Evolutionary conservation across 2,329 filamentous ascomycete genomes (phyloP).

Genomic region (Endoconidiophora polonica): DNA sequence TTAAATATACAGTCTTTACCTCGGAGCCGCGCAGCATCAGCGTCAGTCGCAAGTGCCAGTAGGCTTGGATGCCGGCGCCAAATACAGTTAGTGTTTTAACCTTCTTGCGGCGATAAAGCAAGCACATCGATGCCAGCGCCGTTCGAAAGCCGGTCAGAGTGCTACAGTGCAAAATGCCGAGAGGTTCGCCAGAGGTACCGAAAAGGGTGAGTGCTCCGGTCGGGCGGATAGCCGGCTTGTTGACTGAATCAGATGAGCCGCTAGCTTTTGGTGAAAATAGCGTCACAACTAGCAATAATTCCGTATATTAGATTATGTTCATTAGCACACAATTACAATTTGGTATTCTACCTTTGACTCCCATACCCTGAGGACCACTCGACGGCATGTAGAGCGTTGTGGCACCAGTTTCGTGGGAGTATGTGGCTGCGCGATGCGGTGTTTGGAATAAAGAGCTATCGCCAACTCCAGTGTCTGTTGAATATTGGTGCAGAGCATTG

Average conservation of each 20-base stretch:
- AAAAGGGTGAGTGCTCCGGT: constrained; percentile 57
- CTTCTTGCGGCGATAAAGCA: constrained; percentile 46
- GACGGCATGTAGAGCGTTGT: constrained; percentile 64
- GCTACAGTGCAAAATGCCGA: constrained; percentile 55
- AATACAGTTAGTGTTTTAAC: constrained; percentile 71
- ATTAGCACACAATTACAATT: not conserved
- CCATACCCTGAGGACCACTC: constrained; percentile 43
- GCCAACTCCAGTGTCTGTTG: constrained; percentile 32
- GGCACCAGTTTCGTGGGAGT: constrained; percentile 30
- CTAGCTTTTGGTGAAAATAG: constrained; percentile 28
- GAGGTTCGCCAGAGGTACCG: constrained; percentile 40
- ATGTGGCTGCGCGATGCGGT: constrained; percentile 34
- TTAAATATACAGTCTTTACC: constrained; percentile 65
- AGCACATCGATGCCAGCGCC: constrained; percentile 51
- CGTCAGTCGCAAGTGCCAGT: constrained; percentile 82
- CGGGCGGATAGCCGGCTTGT: constrained; percentile 27
- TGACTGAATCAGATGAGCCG: constrained; percentile 13
- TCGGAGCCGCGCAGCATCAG: constrained; percentile 54
- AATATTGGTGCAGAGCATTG: constrained; percentile 43
- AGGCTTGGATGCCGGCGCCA: constrained; percentile 76
- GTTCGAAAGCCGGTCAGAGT: constrained; percentile 70
- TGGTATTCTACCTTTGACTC: constrained; percentile 42
- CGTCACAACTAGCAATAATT: constrained; percentile 38
- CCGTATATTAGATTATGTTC: too few species aligned
- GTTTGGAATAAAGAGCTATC: constrained; percentile 34